Conservation (phyloP, 2,329 filamentous ascomycete genomes). For the Ceratocystis huliohia region DNA sequence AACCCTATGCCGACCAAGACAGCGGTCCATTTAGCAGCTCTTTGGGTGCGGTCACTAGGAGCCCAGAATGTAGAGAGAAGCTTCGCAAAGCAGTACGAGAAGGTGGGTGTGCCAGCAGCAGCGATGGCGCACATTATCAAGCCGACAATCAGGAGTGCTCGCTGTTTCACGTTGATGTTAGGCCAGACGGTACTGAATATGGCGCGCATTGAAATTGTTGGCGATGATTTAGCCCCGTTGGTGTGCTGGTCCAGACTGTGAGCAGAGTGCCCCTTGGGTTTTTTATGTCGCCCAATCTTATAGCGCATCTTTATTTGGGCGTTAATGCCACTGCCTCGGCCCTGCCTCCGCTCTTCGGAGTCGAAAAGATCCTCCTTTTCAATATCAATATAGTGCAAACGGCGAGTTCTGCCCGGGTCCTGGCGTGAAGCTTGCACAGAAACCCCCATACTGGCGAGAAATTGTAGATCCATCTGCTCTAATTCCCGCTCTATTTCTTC, state of each 20-base stretch:
- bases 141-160: constrained; percentile 44
- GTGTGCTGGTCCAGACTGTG: not conserved
- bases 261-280: not conserved
- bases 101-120: constrained; percentile 56
- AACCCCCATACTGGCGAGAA: constrained; percentile 7
- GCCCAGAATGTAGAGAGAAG: constrained; percentile 59
- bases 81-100: constrained; percentile 62
- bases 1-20: constrained; percentile 55
- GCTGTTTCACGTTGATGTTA: constrained; percentile 39
- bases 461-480: not conserved
- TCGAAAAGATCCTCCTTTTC: not conserved
- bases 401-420: not conserved
- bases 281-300: not conserved
- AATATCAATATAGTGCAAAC: not conserved
- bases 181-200: constrained; percentile 63
- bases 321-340: no score
- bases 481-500: not conserved
- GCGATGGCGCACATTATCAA: constrained; percentile 50
- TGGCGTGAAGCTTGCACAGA: constrained; percentile 29
- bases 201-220: constrained; percentile 11
- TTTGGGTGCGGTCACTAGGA: constrained; percentile 34
- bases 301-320: not conserved
- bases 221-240: not conserved
- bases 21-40: constrained; percentile 54
- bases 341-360: not conserved